Evolutionary conservation across 768 basidiomycete species (phyloP), one percentile per base, ranked within the genome.

Genomic region (Pleurotus sapidus): DNA sequence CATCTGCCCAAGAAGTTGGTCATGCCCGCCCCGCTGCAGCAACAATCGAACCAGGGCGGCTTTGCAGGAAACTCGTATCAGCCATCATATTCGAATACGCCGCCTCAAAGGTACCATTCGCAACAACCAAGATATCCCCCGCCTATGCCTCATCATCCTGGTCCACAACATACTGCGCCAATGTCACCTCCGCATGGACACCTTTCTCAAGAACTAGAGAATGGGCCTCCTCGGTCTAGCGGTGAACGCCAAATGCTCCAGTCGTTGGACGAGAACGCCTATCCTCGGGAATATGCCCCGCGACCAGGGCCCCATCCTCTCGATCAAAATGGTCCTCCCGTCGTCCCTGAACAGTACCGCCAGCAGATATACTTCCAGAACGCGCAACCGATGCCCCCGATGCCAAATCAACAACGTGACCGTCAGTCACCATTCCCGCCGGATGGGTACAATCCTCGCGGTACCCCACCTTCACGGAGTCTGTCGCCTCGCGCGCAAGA

Each of bases 1-100:
- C 51, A 54, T 54, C 39, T 54, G 11, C 51, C 51, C 23, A 54
- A 54, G 51, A 54, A 42, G 51, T 18, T 54, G 4, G 51, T 54
- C 9, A 54, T 54, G 51, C 51, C 51, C 6, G 51, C 51, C 20
- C 51, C 51, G 4, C 37, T 54, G 34, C 51, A 54, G 37, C 51
- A 54, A 40, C 49, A 30, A 38, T 17, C 20, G n/a, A 25, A 51
- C 9, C 25, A 51, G 15, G 42, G 42, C 11, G 8, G 34, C 49
- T 51, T 17, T 34, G 15, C n/a, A 18, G 46, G 24, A 25, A 15
- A 20, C 15, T 24, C 14, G 20, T 30, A 24, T 12, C 20, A 50
- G 25, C 30, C 30, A 11, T 12, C 30, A 34, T 8, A 34, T 34
- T 5, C 15, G n/a, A 27, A 50, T 50, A 9, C 20, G 15, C 25